Conservation (phyloP, 257 asterid species). For the Solanum corneliomulleri region DNA sequence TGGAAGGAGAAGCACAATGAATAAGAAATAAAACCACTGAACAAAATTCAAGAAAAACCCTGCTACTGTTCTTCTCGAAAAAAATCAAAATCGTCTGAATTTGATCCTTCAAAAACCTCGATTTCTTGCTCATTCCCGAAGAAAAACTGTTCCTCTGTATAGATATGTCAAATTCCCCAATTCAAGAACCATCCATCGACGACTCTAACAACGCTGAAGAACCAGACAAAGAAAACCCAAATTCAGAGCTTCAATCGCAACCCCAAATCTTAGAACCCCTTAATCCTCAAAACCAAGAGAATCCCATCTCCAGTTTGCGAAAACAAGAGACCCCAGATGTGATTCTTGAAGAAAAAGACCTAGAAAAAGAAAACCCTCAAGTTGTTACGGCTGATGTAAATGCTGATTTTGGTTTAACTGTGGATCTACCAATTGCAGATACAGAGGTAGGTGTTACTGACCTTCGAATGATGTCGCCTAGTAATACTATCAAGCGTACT, state of each 20-base stretch:
- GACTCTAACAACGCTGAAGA: neutral
- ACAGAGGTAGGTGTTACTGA: neutral
- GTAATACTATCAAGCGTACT: conserved; percentile 3
- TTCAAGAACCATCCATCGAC: neutral
- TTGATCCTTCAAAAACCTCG: neutral
- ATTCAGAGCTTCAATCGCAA: neutral
- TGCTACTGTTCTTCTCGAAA: neutral
- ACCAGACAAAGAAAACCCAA: neutral
- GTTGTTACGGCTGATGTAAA: neutral
- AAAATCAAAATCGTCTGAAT: neutral
- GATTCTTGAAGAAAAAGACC: neutral
- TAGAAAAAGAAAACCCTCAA: neutral
- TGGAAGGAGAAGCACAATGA: neutral
- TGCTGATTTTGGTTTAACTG: neutral
- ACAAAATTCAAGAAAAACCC: neutral
- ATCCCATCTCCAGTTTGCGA: neutral
- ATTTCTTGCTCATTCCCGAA: neutral
- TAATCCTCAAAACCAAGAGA: neutral
- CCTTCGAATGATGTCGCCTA: conserved; percentile 14
- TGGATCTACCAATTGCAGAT: conserved; percentile 10
- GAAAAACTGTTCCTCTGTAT: neutral
- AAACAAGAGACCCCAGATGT: neutral
- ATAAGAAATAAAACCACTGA: neutral
- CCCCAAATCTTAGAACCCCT: conserved; percentile 11
- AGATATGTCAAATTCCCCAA: neutral